phyloP scores from a whole-genome alignment of 257 asterid species.

The Solanum gandarillasii region DNA sequence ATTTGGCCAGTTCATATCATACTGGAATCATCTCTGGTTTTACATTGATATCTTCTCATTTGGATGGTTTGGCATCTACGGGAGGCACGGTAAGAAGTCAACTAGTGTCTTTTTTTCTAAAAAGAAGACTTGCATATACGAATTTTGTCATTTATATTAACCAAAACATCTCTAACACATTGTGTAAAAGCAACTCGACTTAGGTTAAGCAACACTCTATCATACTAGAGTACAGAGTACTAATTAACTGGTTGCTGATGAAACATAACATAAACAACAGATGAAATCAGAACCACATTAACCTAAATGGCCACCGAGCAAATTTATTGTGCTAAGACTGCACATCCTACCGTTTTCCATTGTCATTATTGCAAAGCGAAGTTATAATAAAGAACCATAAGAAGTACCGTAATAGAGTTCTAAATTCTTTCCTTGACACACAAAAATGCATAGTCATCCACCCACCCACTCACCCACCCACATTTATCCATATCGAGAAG shows the following conservation, averaged over 20 bases:
- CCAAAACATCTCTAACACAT: not conserved
- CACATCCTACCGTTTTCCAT: not conserved
- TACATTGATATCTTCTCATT: slow-evolving; percentile 44
- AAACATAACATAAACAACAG: not conserved
- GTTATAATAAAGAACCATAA: not conserved
- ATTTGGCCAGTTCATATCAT: slow-evolving; percentile 86
- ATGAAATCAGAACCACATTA: not conserved
- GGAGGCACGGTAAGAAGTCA: slow-evolving; percentile 36
- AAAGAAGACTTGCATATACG: not conserved
- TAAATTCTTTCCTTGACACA: not conserved
- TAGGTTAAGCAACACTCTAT: not conserved
- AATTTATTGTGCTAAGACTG: not conserved
- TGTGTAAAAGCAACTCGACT: not conserved
- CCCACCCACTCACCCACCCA: not conserved
- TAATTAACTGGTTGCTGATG: not conserved
- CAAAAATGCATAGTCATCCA: not conserved
- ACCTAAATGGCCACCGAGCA: not conserved
- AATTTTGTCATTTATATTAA: not conserved
- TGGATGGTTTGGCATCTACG: slow-evolving; percentile 30
- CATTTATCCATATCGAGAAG: not conserved
- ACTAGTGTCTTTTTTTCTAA: not conserved
- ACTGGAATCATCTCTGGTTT: slow-evolving; percentile 84
- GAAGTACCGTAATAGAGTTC: not conserved
- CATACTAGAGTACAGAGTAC: not conserved
- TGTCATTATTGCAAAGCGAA: not conserved